phyloP scores from a whole-genome alignment of 73 alveolate species.

The Uronychia binucleata region DNA sequence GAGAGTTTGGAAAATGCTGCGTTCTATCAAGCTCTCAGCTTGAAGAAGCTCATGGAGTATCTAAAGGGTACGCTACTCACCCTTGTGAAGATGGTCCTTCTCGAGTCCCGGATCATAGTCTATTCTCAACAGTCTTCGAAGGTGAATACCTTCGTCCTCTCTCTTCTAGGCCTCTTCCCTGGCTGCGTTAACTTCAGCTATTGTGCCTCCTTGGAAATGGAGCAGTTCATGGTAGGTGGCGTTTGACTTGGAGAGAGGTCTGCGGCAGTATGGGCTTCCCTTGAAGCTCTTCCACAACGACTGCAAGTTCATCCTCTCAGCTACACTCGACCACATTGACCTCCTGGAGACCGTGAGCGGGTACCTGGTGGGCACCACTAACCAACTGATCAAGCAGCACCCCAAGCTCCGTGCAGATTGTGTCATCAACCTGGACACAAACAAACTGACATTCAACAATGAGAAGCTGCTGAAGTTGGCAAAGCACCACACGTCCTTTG shows the following conservation, averaged over 20 bases:
- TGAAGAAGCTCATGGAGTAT: constrained; percentile 10
- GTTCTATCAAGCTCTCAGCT: constrained; percentile 31
- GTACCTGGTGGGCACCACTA: constrained; percentile 48
- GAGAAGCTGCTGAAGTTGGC: not conserved
- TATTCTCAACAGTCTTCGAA: constrained; percentile 46
- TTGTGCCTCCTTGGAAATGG: constrained; percentile 4
- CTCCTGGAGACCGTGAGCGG: constrained; percentile 29
- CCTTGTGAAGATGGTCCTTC: constrained; percentile 35
- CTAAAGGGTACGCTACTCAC: constrained; percentile 23
- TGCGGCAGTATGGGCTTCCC: constrained; percentile 51
- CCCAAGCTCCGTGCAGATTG: constrained; percentile 51
- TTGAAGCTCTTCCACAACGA: constrained; percentile 21
- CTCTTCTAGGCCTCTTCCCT: constrained; percentile 48
- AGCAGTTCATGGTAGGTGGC: constrained; percentile 4
- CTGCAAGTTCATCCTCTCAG: constrained; percentile 22
- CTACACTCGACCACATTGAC: constrained; percentile 47
- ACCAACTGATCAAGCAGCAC: constrained; percentile 30
- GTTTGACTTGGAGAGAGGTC: not conserved
- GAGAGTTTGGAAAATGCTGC: constrained; percentile 23
- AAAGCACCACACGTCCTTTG: not conserved
- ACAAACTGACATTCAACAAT: constrained; percentile 25
- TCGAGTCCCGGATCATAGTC: constrained; percentile 49
- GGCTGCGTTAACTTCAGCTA: constrained; percentile 30
- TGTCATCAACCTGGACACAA: constrained; percentile 42
- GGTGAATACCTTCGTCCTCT: constrained; percentile 48